A percentile compares a stretch with the other conserved stretches of the same genome.
phyloP scores from a whole-genome alignment of 1,284 basidiomycete species.

The Boletellus deceptivus region DNA sequence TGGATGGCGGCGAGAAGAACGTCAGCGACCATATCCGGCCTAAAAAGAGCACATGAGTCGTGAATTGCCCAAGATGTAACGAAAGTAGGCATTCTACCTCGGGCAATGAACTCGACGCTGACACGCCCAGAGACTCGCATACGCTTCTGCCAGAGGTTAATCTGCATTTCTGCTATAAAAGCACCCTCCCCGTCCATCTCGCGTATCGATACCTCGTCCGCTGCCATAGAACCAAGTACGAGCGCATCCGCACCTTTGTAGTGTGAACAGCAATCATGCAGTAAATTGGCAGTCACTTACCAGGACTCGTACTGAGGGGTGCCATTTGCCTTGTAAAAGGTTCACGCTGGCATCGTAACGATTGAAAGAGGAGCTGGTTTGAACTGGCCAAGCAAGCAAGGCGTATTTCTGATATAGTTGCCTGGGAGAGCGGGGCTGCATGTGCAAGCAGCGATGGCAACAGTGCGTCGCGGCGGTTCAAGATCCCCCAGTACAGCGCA shows the following conservation, averaged over 20 bases:
- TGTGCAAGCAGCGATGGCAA: constrained; percentile 49
- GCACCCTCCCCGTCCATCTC: constrained; percentile 47
- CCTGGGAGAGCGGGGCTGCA: constrained; percentile 49
- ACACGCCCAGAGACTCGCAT: constrained; percentile 62
- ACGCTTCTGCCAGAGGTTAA: constrained; percentile 65
- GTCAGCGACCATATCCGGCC: constrained; percentile 62
- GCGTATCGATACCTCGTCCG: constrained; percentile 53
- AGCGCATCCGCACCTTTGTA: constrained; percentile 51
- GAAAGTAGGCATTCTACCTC: constrained; percentile 41
- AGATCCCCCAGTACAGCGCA: constrained; percentile 67
- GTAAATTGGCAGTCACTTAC: constrained; percentile 4
- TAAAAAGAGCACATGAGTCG: constrained; percentile 21
- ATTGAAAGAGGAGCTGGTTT: constrained; percentile 63
- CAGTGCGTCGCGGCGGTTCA: constrained; percentile 43
- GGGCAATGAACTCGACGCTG: constrained; percentile 62
- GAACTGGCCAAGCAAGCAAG: constrained; percentile 62
- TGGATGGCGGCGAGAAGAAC: constrained; percentile 43
- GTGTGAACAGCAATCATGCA: not conserved
- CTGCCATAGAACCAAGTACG: constrained; percentile 51
- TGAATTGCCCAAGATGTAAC: not conserved
- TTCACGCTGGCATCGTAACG: constrained; percentile 34
- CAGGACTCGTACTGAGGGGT: constrained; percentile 8
- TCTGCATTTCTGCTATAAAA: constrained; percentile 52
- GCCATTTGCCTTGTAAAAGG: constrained; percentile 10
- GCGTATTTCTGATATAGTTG: constrained; percentile 55